A percentile compares a stretch with the other conserved stretches of the same genome.
phyloP scores from a whole-genome alignment of 768 basidiomycete genomes.

The Leccinum subgranulosum region DNA sequence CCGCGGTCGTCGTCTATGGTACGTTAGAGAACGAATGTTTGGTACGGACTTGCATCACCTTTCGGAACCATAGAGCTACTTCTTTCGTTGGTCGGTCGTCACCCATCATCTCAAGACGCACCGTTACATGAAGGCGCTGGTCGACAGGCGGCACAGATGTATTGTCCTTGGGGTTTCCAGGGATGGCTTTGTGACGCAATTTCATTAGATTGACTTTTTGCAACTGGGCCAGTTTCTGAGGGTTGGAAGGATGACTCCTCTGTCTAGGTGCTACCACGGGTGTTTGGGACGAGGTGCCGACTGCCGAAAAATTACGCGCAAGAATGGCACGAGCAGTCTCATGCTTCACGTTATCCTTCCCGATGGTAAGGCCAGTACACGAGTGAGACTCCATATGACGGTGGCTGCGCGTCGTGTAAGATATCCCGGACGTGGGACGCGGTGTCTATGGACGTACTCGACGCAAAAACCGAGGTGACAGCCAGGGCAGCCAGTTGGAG shows the following conservation, averaged over 20 bases:
- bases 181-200: constrained; percentile 66
- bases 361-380: constrained; percentile 37
- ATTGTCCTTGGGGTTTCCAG: constrained; percentile 60
- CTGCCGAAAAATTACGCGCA: constrained; percentile 45
- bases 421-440: constrained; percentile 2
- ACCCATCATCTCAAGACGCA: constrained; percentile 26
- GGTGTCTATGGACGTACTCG: constrained; percentile 39
- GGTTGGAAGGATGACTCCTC: constrained; percentile 42
- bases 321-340: constrained; percentile 51
- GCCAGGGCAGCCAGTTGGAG: constrained; percentile 37
- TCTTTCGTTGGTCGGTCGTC: constrained; percentile 33
- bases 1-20: constrained; percentile 49
- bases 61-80: constrained; percentile 65
- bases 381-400: constrained; percentile 61
- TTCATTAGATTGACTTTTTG: constrained; percentile 67
- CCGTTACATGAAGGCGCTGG: constrained; percentile 58
- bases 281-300: constrained; percentile 14
- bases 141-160: constrained; percentile 43
- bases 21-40: constrained; percentile 1
- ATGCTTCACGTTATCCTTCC: constrained; percentile 34
- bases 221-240: constrained; percentile 51
- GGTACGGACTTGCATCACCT: constrained; percentile 40
- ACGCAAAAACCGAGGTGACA: constrained; percentile 65
- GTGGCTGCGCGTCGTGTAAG: constrained; percentile 45
- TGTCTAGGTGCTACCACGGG: constrained; percentile 26